Conservation (phyloP, 2,329 filamentous ascomycete genomes). For the Colletotrichum spinosum region DNA sequence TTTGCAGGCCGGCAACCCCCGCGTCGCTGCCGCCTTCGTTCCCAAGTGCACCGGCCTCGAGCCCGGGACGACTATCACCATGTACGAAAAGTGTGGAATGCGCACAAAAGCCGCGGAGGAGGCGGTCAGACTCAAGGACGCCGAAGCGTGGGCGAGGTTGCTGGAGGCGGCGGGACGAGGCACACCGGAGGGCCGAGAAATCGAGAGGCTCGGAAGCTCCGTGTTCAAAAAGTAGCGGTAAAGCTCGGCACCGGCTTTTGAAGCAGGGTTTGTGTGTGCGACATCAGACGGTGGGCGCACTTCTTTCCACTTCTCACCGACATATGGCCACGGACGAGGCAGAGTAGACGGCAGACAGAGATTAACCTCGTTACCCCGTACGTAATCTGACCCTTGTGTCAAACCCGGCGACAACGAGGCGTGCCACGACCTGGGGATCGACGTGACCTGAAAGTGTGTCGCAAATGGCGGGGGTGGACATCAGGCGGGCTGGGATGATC, state of each 20-base stretch:
- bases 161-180: slow-evolving; percentile 78
- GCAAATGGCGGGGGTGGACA: no score
- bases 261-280: no score
- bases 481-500: no score
- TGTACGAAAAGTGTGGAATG: slow-evolving; percentile 98
- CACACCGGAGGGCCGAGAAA: slow-evolving; percentile 77
- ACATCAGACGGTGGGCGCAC: no score
- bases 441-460: no score
- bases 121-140: slow-evolving; percentile 84
- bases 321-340: no score
- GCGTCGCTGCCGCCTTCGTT: slow-evolving; percentile 85
- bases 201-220: slow-evolving; percentile 80
- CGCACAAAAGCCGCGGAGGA: slow-evolving; percentile 91
- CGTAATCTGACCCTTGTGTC: no score
- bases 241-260: background rate
- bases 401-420: no score
- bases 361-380: no score
- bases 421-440: no score
- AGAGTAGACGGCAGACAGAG: no score
- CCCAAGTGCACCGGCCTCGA: slow-evolving; percentile 84
- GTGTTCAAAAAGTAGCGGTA: slow-evolving; percentile 60
- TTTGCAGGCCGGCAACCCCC: slow-evolving; percentile 88
- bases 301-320: no score
- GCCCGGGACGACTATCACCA: slow-evolving; percentile 78
- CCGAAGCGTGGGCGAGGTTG: slow-evolving; percentile 78